phyloP scores from a whole-genome alignment of 169 alveolate species.

The Miamiensis avidus region DNA sequence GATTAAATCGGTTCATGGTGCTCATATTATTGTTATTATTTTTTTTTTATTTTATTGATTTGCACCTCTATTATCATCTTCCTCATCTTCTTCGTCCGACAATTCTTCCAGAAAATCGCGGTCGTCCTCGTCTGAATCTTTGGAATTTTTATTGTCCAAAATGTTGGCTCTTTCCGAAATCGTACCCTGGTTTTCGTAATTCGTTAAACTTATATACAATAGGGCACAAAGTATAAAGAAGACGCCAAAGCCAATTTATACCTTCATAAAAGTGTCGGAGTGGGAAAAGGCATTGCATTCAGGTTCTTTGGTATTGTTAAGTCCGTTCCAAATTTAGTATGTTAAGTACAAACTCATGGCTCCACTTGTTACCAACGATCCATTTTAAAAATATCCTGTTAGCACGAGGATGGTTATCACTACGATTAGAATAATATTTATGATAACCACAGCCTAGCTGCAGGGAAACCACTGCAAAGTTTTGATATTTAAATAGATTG shows the following conservation, averaged over 20 bases:
- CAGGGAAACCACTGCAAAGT: slow-evolving; percentile 3
- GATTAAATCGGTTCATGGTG: background rate
- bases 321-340: slow-evolving; percentile 7
- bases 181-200: background rate
- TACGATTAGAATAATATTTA: background rate
- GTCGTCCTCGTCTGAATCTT: slow-evolving; percentile 12
- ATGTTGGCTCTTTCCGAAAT: background rate
- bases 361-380: slow-evolving; percentile 8
- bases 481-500: background rate
- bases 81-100: slow-evolving; percentile 4
- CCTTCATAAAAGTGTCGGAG: background rate
- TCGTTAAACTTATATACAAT: background rate
- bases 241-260: background rate
- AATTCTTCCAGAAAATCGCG: background rate
- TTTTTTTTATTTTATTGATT: background rate
- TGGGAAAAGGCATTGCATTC: background rate
- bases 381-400: background rate
- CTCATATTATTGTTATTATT: background rate
- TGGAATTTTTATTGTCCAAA: background rate
- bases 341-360: slow-evolving; percentile 4
- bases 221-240: slow-evolving; percentile 1
- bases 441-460: background rate
- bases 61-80: slow-evolving; percentile 2
- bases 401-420: background rate
- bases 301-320: background rate